phyloP scores from a whole-genome alignment of 2,329 filamentous ascomycete species.

The Cladosporium sp. region DNA sequence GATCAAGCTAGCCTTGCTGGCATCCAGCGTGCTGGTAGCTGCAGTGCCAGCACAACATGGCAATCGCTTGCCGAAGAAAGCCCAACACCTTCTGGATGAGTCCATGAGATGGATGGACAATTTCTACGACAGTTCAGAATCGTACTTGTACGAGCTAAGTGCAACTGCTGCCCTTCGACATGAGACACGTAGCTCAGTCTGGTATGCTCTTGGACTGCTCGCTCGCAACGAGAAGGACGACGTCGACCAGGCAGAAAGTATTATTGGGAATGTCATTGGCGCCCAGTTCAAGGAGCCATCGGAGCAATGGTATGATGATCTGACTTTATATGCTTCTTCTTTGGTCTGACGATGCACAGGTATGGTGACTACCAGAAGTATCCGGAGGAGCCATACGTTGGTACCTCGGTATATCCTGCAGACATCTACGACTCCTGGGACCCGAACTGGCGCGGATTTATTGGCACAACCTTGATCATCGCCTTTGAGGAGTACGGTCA shows the following conservation, averaged over 20 bases:
- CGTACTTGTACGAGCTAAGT: constrained; percentile 57
- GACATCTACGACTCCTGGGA: constrained; percentile 62
- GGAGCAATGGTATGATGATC: constrained; percentile 54
- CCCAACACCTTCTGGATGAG: constrained; percentile 7
- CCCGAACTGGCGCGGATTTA: constrained; percentile 66
- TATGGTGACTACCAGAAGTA: constrained; percentile 55
- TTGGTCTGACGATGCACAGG: constrained; percentile 39
- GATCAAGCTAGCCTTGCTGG: background rate
- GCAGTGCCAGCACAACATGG: constrained; percentile 13
- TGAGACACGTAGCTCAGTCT: constrained; percentile 59
- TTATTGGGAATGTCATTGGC: constrained; percentile 56
- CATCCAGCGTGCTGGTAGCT: background rate
- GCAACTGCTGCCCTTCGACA: constrained; percentile 53
- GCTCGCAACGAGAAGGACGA: constrained; percentile 57
- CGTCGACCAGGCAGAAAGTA: constrained; percentile 53
- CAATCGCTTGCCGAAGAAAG: background rate
- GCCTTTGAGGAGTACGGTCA: constrained; percentile 60
- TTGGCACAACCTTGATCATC: constrained; percentile 61
- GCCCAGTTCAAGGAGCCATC: constrained; percentile 56
- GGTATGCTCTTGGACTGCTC: constrained; percentile 62
- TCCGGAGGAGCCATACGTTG: constrained; percentile 61
- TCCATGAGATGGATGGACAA: constrained; percentile 46
- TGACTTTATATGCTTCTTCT: background rate
- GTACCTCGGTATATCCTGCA: constrained; percentile 52
- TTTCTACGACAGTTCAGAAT: constrained; percentile 55